These are phyloP conservation scores for Maudiozyma serrabonitensis DNA, from an alignment of 805 yeast species.

Conservation along the genomic window DNA sequence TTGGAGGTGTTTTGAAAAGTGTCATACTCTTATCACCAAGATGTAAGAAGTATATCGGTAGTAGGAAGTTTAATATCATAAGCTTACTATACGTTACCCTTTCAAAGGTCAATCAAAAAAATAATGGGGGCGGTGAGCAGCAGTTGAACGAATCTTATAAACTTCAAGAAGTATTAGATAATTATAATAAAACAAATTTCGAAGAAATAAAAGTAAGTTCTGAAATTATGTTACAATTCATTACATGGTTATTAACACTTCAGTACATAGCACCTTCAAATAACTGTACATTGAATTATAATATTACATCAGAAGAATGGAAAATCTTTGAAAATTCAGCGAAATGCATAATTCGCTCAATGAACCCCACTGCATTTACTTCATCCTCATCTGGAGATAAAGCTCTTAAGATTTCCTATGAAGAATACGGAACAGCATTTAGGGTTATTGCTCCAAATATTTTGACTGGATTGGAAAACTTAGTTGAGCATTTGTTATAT, in stretches of 20 bases:
- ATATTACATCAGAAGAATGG: constrained; percentile 30
- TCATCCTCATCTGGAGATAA: neutral
- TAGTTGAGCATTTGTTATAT: constrained; percentile 37
- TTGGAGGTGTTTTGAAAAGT: constrained; percentile 35
- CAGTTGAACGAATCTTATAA: constrained; percentile 2
- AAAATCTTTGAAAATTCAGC: constrained; percentile 37
- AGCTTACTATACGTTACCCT: constrained; percentile 43
- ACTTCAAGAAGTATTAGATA: constrained; percentile 22
- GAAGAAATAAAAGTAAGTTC: constrained; percentile 33
- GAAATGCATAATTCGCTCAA: constrained; percentile 24
- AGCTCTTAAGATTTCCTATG: constrained; percentile 14
- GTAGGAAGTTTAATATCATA: constrained; percentile 31
- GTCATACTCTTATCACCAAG: constrained; percentile 38
- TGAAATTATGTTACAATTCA: constrained; percentile 32
- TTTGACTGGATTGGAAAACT: constrained; percentile 35
- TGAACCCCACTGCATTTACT: neutral
- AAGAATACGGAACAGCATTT: constrained; percentile 29
- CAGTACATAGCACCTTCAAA: constrained; percentile 31
- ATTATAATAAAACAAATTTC: constrained; percentile 37
- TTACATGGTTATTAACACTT: constrained; percentile 42
- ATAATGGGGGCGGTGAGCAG: neutral
- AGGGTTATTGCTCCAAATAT: constrained; percentile 34
- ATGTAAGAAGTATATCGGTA: constrained; percentile 29
- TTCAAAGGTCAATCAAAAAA: constrained; percentile 22
- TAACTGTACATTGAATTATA: constrained; percentile 24